Conservation (phyloP, 202 grass and related monocot genomes). For the Schoenoplectus triqueter region DNA sequence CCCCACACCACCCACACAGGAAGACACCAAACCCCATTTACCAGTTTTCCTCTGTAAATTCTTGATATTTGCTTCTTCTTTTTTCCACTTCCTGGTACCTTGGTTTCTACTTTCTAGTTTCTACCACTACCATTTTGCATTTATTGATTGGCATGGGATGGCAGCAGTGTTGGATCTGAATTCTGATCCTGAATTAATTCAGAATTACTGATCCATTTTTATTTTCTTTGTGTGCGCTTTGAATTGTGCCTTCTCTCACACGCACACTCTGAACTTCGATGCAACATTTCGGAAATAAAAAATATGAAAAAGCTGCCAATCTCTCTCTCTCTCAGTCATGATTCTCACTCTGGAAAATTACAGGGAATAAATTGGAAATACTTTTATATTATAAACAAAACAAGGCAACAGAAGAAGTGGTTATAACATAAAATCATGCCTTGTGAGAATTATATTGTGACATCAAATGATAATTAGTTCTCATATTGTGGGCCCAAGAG, state of each 20-base stretch:
- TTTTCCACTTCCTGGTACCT: no score
- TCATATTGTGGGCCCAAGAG: neutral
- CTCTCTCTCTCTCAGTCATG: neutral
- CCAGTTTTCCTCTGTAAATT: conserved; percentile 2
- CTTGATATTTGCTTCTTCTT: neutral
- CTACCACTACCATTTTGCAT: neutral
- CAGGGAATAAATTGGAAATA: conserved; percentile 33
- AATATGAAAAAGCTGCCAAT: conserved; percentile 30
- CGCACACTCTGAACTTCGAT: conserved; percentile 17
- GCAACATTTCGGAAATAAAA: conserved; percentile 3
- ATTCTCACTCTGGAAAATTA: conserved; percentile 27
- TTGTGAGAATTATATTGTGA: no score
- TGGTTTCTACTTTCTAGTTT: no score
- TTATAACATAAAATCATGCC: neutral
- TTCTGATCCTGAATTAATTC: neutral
- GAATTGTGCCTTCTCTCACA: conserved; percentile 6
- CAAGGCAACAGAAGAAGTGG: conserved; percentile 7
- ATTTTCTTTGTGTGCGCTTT: neutral
- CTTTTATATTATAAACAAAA: neutral
- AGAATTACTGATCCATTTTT: neutral
- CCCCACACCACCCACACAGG: neutral
- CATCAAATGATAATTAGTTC: conserved; percentile 5
- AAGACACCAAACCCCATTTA: neutral
- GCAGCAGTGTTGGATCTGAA: neutral
- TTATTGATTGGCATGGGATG: conserved; percentile 20